Percentiles rank a stretch among this genome's conserved stretches.
Conservation (phyloP, 73 alveolate genomes). For the Paramecium sonneborni region DNA sequence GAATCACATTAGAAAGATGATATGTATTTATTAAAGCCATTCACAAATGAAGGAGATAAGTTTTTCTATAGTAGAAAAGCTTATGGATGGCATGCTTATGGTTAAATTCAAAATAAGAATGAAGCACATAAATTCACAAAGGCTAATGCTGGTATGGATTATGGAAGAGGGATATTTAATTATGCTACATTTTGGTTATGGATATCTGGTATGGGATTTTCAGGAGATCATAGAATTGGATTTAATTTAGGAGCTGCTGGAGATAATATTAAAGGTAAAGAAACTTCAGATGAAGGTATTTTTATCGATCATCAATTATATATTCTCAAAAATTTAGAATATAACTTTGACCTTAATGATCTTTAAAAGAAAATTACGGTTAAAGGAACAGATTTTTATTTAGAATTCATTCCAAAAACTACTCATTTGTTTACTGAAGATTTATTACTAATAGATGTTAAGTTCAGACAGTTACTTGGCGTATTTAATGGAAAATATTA, state of each 20-base stretch:
- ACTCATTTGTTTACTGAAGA: neutral
- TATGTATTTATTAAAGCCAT: neutral
- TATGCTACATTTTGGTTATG: slow-evolving; percentile 44
- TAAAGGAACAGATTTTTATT: neutral
- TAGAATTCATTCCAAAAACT: slow-evolving; percentile 12
- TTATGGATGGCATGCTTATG: slow-evolving; percentile 28
- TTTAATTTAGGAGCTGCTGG: slow-evolving; percentile 54
- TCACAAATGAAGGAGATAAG: neutral
- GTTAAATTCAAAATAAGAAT: neutral
- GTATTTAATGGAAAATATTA: neutral
- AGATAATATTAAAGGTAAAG: neutral
- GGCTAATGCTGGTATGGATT: slow-evolving; percentile 30
- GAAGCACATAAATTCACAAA: neutral
- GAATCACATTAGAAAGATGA: slow-evolving; percentile 14
- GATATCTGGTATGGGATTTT: slow-evolving; percentile 32
- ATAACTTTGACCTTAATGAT: neutral
- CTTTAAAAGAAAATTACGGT: neutral
- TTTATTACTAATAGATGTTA: slow-evolving; percentile 13
- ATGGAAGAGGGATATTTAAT: slow-evolving; percentile 42
- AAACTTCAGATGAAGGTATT: slow-evolving; percentile 7
- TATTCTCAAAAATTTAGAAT: neutral
- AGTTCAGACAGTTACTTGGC: slow-evolving; percentile 3
- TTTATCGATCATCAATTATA: neutral
- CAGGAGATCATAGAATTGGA: neutral
- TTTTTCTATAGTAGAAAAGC: slow-evolving; percentile 31